These are phyloP conservation scores for Ceratocystis lukuohia DNA, from an alignment of 2,329 filamentous ascomycete species.

Conservation along the genomic window DNA sequence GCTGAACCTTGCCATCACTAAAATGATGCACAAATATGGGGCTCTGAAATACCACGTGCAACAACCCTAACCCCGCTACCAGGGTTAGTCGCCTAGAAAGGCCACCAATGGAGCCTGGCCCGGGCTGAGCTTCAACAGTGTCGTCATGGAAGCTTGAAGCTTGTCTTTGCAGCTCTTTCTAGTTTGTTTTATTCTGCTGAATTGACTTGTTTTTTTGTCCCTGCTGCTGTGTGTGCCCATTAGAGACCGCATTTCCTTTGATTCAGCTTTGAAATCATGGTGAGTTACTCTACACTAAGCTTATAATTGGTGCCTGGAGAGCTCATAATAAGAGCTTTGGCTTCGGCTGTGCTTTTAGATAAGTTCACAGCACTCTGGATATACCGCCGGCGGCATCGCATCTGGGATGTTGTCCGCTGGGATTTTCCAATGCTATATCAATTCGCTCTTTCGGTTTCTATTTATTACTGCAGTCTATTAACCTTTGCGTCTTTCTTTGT, in stretches of 20 bases:
- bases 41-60: not conserved
- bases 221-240: not conserved
- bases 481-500: constrained; percentile 9
- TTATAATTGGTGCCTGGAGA: not conserved
- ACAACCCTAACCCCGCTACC: not conserved
- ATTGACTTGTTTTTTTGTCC: not conserved
- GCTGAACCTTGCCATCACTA: constrained; percentile 2
- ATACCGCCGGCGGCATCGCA: constrained; percentile 18
- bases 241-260: not conserved
- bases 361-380: constrained; percentile 17
- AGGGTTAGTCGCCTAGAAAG: constrained; percentile 2
- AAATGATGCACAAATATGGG: not conserved
- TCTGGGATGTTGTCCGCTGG: constrained; percentile 19
- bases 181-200: too few species aligned
- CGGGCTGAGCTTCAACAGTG: not conserved
- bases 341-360: not conserved
- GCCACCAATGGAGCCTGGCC: not conserved
- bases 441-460: constrained; percentile 7
- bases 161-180: constrained; percentile 9
- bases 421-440: not conserved
- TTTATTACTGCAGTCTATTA: not conserved
- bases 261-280: constrained; percentile 1
- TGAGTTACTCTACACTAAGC: not conserved
- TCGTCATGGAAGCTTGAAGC: constrained; percentile 14
- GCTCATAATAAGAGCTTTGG: not conserved